Evolutionary conservation across 176 grass and related monocot genomes (phyloP).

Genomic region (Phoenix dactylifera): DNA sequence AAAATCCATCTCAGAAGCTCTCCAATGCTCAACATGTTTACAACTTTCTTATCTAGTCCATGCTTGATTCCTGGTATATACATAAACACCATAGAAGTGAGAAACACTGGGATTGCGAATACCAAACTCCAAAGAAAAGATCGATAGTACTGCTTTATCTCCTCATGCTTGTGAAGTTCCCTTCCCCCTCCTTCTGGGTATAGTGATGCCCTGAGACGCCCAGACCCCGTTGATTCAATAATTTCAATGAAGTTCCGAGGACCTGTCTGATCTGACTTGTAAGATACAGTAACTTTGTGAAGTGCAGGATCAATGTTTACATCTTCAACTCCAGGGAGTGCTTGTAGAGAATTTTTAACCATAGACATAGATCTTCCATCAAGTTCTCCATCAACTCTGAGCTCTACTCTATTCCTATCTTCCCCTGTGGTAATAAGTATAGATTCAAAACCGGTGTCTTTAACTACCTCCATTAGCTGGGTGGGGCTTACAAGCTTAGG

Average conservation of each 20-base stretch:
- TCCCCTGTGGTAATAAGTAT: slow-evolving; percentile 70
- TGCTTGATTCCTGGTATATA: slow-evolving; percentile 63
- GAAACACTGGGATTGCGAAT: slow-evolving; percentile 87
- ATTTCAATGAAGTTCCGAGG: slow-evolving; percentile 76
- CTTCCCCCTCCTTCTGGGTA: slow-evolving; percentile 64
- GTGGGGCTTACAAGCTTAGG: slow-evolving; percentile 32
- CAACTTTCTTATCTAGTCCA: slow-evolving; percentile 54
- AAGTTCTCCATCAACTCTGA: slow-evolving; percentile 60
- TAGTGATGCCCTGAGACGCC: slow-evolving; percentile 53
- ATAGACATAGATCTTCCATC: slow-evolving; percentile 36
- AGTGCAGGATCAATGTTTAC: slow-evolving; percentile 42
- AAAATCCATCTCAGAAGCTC: slow-evolving; percentile 81
- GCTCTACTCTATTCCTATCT: slow-evolving; percentile 64
- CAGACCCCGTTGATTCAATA: slow-evolving; percentile 55
- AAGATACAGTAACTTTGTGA: slow-evolving; percentile 67
- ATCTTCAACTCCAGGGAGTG: slow-evolving; percentile 67
- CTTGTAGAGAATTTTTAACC: slow-evolving; percentile 59
- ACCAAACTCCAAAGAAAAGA: slow-evolving; percentile 85
- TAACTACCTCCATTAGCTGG: slow-evolving; percentile 47
- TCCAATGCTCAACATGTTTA: slow-evolving; percentile 79
- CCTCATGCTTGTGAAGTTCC: slow-evolving; percentile 47
- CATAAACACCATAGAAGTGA: slow-evolving; percentile 96
- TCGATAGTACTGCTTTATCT: slow-evolving; percentile 65
- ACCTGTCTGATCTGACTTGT: slow-evolving; percentile 81
- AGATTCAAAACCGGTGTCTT: slow-evolving; percentile 69